A percentile compares a stretch with the other conserved stretches of the same genome.
Conservation (phyloP, 2,329 filamentous ascomycete genomes). For the Akanthomyces lecanii region DNA sequence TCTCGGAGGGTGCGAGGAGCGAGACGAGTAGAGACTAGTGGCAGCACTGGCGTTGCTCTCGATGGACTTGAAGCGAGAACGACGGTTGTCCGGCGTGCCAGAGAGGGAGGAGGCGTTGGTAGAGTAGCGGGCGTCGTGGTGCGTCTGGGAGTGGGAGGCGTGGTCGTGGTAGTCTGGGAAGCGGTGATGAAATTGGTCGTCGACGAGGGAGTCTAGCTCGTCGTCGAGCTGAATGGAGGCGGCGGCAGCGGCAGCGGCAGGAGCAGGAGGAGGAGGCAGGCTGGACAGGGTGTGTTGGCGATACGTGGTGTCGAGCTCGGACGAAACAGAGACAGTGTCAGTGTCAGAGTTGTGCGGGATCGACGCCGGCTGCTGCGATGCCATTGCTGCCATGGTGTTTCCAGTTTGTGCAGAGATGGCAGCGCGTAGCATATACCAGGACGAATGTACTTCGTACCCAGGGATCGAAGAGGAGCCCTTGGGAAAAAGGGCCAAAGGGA, state of each 20-base stretch:
- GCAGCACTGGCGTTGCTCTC: constrained; percentile 19
- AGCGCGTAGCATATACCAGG: constrained; percentile 3
- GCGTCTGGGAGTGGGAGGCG: no score
- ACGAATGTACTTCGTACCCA: neutral
- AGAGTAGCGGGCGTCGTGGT: constrained; percentile 11
- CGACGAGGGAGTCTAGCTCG: constrained; percentile 9
- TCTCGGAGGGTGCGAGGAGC: constrained; percentile 25
- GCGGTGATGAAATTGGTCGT: constrained; percentile 7
- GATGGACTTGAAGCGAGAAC: constrained; percentile 12
- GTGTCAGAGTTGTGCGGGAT: constrained; percentile 23
- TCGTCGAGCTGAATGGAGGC: neutral
- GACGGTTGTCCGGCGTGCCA: neutral
- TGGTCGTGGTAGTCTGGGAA: constrained; percentile 1
- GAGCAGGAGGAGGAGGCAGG: neutral
- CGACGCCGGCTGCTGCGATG: constrained; percentile 10
- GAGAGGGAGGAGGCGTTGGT: constrained; percentile 6
- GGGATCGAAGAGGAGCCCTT: neutral
- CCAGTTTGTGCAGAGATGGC: constrained; percentile 1
- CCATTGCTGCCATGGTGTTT: constrained; percentile 15
- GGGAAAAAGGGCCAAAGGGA: neutral
- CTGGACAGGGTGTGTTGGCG: neutral
- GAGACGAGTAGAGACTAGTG: constrained; percentile 21
- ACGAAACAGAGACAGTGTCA: constrained; percentile 34
- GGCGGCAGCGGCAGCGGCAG: neutral
- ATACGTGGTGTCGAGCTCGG: constrained; percentile 1